A percentile compares a stretch with the other conserved stretches of the same genome.
Evolutionary conservation across 129 eudicot species (phyloP).

Genomic region (Centella asiatica): DNA sequence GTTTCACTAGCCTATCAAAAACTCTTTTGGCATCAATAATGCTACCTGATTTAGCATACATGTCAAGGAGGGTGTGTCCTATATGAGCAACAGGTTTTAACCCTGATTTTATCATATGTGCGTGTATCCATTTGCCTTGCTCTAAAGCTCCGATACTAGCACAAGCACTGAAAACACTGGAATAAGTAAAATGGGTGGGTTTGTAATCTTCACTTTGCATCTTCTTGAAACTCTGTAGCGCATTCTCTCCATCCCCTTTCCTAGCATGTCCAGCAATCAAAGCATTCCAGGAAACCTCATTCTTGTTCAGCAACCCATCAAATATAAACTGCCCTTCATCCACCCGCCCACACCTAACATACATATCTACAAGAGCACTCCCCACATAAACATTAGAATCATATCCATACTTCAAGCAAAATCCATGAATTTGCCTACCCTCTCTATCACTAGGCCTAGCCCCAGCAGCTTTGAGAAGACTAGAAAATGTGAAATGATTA

Average conservation of each 20-base stretch:
- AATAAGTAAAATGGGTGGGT: slow-evolving; percentile 64
- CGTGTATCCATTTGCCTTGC: slow-evolving; percentile 83
- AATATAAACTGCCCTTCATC: slow-evolving; percentile 46
- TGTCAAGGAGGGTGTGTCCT: slow-evolving; percentile 75
- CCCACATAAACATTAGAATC: slow-evolving; percentile 63
- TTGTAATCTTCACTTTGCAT: slow-evolving; percentile 45
- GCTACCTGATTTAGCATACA: slow-evolving; percentile 79
- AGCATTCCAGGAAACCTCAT: slow-evolving; percentile 84
- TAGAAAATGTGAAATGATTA: slow-evolving; percentile 64
- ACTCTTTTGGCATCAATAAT: slow-evolving; percentile 62
- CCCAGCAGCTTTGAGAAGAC: slow-evolving; percentile 67
- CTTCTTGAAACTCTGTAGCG: slow-evolving; percentile 39
- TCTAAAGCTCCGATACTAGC: slow-evolving; percentile 68
- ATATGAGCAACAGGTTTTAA: slow-evolving; percentile 50
- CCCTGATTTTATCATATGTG: slow-evolving; percentile 62
- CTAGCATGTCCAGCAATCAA: slow-evolving; percentile 68
- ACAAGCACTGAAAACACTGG: slow-evolving; percentile 58
- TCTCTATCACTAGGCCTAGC: slow-evolving; percentile 28
- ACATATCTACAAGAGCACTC: slow-evolving; percentile 73
- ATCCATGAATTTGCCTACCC: slow-evolving; percentile 43
- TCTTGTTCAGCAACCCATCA: slow-evolving; percentile 36
- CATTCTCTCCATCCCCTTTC: slow-evolving; percentile 55
- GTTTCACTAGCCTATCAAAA: slow-evolving; percentile 40
- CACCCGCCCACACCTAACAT: slow-evolving; percentile 53
- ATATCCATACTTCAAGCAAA: slow-evolving; percentile 38